phyloP scores from a whole-genome alignment of 495 filamentous ascomycete genomes.

The Penicillium cataractarum region DNA sequence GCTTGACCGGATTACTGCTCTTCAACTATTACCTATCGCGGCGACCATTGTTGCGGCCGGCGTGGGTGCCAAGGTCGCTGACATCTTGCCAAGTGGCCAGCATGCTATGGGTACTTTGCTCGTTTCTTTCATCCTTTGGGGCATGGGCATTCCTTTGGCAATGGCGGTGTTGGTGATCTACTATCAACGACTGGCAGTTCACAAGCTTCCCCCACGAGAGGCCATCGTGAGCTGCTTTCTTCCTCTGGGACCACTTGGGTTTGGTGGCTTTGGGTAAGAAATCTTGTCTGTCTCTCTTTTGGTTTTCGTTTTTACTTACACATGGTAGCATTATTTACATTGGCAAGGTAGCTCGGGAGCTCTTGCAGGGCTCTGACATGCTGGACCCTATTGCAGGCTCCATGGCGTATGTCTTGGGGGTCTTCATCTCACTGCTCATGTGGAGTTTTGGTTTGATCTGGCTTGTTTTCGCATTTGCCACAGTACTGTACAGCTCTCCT shows the following conservation, averaged over 20 bases:
- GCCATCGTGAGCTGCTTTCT: slow-evolving; percentile 51
- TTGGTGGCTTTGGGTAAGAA: slow-evolving; percentile 46
- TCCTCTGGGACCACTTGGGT: slow-evolving; percentile 51
- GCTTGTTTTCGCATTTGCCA: slow-evolving; percentile 51
- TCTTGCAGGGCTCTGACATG: slow-evolving; percentile 32
- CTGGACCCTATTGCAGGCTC: slow-evolving; percentile 37
- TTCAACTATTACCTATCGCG: slow-evolving; percentile 51
- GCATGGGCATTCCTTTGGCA: slow-evolving; percentile 48
- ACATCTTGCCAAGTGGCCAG: slow-evolving; percentile 26
- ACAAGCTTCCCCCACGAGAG: slow-evolving; percentile 50
- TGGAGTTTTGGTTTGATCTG: slow-evolving; percentile 56
- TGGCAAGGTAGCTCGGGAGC: slow-evolving; percentile 41
- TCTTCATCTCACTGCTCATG: slow-evolving; percentile 46
- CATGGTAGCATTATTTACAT: slow-evolving; percentile 41
- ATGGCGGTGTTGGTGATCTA: slow-evolving; percentile 49
- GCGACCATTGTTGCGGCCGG: slow-evolving; percentile 51
- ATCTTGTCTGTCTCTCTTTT: background rate
- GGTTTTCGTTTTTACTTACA: background rate
- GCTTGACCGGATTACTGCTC: slow-evolving; percentile 47
- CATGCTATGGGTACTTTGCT: slow-evolving; percentile 46
- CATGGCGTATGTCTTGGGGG: slow-evolving; percentile 45
- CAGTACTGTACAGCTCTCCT: slow-evolving; percentile 36
- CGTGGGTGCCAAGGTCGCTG: slow-evolving; percentile 43
- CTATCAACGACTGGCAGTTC: slow-evolving; percentile 49
- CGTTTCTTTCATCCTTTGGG: slow-evolving; percentile 49